Conservation (phyloP, 495 filamentous ascomycete species). For the Elasticomyces elasticus region DNA sequence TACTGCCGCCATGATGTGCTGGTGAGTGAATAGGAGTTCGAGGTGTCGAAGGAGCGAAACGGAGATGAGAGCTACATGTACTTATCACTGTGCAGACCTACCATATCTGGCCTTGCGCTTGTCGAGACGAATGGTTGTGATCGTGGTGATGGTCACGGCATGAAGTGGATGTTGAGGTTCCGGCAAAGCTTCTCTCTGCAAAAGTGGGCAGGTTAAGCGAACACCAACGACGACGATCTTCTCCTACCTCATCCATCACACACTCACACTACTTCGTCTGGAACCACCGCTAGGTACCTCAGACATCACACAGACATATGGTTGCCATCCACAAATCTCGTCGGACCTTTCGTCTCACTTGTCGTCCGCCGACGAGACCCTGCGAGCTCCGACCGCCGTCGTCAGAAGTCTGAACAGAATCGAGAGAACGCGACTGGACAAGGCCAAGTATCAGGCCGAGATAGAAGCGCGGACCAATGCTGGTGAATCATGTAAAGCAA, state of each 20-base stretch:
- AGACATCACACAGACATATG: background rate
- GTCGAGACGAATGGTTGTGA: background rate
- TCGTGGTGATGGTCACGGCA: background rate
- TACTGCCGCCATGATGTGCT: conserved; percentile 4
- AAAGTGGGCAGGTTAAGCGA: background rate
- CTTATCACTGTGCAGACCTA: background rate
- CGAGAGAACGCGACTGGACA: background rate
- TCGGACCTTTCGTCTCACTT: background rate
- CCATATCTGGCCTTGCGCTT: background rate
- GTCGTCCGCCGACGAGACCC: background rate
- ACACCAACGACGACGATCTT: background rate
- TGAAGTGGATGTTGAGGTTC: background rate
- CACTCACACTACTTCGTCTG: too few species aligned
- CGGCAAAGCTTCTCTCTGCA: background rate
- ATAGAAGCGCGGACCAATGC: conserved; percentile 4
- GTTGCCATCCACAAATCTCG: background rate
- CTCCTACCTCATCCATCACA: background rate
- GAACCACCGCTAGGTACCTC: too few species aligned
- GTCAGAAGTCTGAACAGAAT: background rate
- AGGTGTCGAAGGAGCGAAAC: background rate
- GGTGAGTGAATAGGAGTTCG: too few species aligned
- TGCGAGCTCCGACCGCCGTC: background rate
- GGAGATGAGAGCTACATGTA: background rate
- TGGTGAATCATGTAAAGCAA: conserved; percentile 14
- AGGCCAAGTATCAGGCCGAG: background rate